Percentiles rank a stretch among this genome's conserved stretches.
Evolutionary conservation across 768 basidiomycete genomes (phyloP).

Genomic region (Tylopilus balloui): DNA sequence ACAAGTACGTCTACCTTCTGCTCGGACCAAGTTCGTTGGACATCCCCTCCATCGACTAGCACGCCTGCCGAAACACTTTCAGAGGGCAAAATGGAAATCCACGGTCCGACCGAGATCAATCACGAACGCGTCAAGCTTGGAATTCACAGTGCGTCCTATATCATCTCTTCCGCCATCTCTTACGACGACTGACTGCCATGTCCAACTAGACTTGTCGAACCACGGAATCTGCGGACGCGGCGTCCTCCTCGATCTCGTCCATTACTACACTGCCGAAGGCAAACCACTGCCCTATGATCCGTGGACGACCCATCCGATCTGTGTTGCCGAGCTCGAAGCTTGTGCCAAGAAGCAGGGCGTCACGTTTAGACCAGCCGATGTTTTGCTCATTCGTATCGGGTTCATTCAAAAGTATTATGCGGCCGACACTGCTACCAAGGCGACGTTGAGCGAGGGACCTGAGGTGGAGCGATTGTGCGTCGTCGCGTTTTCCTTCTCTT

Average conservation of each 20-base stretch:
- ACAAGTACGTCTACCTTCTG: constrained; percentile 42
- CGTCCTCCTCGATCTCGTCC: constrained; percentile 60
- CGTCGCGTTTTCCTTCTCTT: constrained; percentile 17
- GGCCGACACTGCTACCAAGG: constrained; percentile 41
- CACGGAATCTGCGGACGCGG: constrained; percentile 70
- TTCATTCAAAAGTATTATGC: constrained; percentile 55
- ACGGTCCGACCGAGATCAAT: constrained; percentile 48
- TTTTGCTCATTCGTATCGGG: constrained; percentile 56
- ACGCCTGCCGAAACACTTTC: constrained; percentile 41
- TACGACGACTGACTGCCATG: background rate
- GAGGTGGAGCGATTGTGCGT: constrained; percentile 49
- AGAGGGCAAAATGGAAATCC: constrained; percentile 42
- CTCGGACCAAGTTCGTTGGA: background rate
- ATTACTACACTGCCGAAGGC: constrained; percentile 41
- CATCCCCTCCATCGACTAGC: constrained; percentile 25
- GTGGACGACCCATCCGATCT: constrained; percentile 52
- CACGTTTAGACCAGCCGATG: constrained; percentile 54
- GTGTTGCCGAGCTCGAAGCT: constrained; percentile 51
- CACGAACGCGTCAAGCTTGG: constrained; percentile 48
- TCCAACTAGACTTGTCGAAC: constrained; percentile 55
- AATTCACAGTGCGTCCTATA: constrained; percentile 56
- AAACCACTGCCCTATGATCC: constrained; percentile 56
- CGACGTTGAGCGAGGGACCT: constrained; percentile 35
- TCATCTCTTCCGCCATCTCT: background rate
- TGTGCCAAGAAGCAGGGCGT: constrained; percentile 58